Percentiles rank a stretch among this genome's conserved stretches.
phyloP scores from a whole-genome alignment of 345 rosid species.

The Bretschneidera sinensis region DNA sequence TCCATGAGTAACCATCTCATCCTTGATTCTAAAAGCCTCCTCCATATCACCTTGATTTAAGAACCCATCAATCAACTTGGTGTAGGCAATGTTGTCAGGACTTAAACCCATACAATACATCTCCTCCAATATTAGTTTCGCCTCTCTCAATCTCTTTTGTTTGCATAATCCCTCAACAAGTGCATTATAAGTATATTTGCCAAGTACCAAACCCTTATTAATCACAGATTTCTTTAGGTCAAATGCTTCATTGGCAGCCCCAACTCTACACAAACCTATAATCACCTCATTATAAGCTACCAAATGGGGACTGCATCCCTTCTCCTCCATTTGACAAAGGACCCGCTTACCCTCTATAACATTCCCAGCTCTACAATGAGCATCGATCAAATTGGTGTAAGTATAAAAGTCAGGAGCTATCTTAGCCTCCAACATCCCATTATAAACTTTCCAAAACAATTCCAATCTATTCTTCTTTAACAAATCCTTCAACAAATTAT shows the following conservation, averaged over 20 bases:
- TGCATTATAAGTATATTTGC: slow-evolving; percentile 31
- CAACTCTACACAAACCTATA: slow-evolving; percentile 49
- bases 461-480: slow-evolving; percentile 41
- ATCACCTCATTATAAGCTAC: slow-evolving; percentile 52
- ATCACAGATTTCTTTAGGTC: slow-evolving; percentile 42
- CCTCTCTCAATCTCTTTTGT: slow-evolving; percentile 50
- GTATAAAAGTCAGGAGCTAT: slow-evolving; percentile 45
- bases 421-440: slow-evolving; percentile 45
- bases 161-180: slow-evolving; percentile 59
- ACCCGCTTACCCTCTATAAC: slow-evolving; percentile 34
- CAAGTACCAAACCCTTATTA: slow-evolving; percentile 44
- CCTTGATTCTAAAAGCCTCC: slow-evolving; percentile 55
- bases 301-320: slow-evolving; percentile 38
- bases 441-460: slow-evolving; percentile 60
- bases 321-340: slow-evolving; percentile 46
- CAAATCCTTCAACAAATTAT: slow-evolving; percentile 53
- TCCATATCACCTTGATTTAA: slow-evolving; percentile 44
- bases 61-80: slow-evolving; percentile 56
- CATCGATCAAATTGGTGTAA: slow-evolving; percentile 49
- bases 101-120: slow-evolving; percentile 44
- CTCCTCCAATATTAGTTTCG: slow-evolving; percentile 45
- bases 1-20: slow-evolving; percentile 53
- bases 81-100: slow-evolving; percentile 41
- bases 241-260: slow-evolving; percentile 52
- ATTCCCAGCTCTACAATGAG: slow-evolving; percentile 54